Conservation (phyloP, 345 rosid species). For the Eutrema yunnanense region DNA sequence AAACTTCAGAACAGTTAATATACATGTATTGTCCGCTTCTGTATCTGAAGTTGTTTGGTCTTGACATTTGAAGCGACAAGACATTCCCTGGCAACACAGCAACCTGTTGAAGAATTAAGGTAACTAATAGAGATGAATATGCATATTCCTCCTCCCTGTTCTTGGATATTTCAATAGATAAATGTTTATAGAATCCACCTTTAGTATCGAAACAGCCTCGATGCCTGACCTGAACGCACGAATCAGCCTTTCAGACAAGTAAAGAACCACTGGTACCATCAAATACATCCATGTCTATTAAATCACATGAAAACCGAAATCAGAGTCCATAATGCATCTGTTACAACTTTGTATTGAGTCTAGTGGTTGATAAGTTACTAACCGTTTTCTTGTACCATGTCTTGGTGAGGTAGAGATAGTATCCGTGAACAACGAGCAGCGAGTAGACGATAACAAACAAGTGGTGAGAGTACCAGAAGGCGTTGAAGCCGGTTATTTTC, state of each 20-base stretch:
- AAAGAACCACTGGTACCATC: constrained; percentile 56
- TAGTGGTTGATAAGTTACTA: constrained; percentile 11
- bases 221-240: constrained; percentile 67
- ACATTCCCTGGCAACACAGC: constrained; percentile 75
- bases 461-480: constrained; percentile 89
- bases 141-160: background rate
- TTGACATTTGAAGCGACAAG: constrained; percentile 66
- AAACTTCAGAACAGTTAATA: constrained; percentile 69
- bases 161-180: background rate
- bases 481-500: constrained; percentile 77
- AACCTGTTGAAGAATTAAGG: constrained; percentile 40
- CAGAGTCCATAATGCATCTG: background rate
- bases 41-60: constrained; percentile 64
- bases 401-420: constrained; percentile 47
- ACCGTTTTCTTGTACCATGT: constrained; percentile 72
- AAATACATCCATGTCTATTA: constrained; percentile 81
- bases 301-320: constrained; percentile 4
- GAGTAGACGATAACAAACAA: constrained; percentile 67
- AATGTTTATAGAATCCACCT: constrained; percentile 34
- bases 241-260: constrained; percentile 51
- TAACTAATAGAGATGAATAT: background rate
- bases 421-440: constrained; percentile 59
- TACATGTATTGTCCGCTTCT: constrained; percentile 82
- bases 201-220: constrained; percentile 50
- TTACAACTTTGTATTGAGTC: background rate